A percentile compares a stretch with the other conserved stretches of the same genome.
Conservation (phyloP, 2,329 filamentous ascomycete species). For the Tolypocladium ovalisporum region DNA sequence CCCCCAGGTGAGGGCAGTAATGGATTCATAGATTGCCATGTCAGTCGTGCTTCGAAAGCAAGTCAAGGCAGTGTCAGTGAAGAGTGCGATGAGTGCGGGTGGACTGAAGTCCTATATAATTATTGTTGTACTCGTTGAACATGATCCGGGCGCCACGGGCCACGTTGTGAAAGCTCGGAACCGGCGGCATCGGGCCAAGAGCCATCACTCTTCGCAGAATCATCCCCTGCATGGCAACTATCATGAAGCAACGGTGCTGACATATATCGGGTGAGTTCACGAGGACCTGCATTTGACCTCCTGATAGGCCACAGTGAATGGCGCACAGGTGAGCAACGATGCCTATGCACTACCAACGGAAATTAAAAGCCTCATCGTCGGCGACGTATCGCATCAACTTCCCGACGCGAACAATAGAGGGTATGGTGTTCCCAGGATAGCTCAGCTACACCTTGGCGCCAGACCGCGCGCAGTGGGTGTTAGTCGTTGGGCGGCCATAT, state of each 20-base stretch:
- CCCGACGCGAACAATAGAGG: not conserved
- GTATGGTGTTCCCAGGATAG: not conserved
- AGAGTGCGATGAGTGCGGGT: not conserved
- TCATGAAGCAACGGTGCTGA: not conserved
- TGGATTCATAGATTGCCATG: constrained; percentile 8
- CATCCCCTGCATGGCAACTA: not conserved
- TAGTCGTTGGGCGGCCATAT: not conserved
- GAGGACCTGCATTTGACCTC: not conserved
- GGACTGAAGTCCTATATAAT: not conserved
- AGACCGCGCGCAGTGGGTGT: not conserved
- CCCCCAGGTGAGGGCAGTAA: constrained; percentile 13
- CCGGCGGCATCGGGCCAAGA: not conserved
- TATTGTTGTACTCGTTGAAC: not conserved
- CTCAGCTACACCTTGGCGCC: not conserved
- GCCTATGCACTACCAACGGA: not conserved
- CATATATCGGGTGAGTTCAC: not conserved
- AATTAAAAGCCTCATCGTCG: not conserved
- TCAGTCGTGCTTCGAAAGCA: not conserved
- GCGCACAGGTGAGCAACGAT: not conserved
- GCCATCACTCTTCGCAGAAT: not conserved
- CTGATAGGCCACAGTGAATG: not conserved
- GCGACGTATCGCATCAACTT: not conserved
- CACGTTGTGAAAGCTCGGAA: not conserved
- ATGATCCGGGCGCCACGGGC: not conserved
- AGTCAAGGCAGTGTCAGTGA: not conserved